These are phyloP conservation scores for California macrophylla DNA, from an alignment of 441 rosid genomes.

Conservation along the genomic window DNA sequence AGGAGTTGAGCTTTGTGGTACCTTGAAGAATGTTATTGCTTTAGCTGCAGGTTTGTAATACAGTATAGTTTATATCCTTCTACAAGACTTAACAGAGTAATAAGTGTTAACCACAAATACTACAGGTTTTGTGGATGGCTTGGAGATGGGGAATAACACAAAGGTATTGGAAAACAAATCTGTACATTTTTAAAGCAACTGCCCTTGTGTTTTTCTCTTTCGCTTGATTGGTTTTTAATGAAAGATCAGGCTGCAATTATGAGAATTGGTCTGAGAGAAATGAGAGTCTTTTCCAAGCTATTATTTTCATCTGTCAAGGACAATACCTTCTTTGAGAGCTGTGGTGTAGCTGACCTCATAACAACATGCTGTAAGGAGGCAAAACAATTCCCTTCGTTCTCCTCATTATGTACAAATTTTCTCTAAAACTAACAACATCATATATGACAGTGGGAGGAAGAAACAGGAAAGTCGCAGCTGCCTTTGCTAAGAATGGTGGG, in stretches of 20 bases:
- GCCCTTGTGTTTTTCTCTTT: background rate
- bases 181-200: background rate
- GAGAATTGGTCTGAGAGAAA: conserved; percentile 93
- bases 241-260: conserved; percentile 72
- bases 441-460: conserved; percentile 80
- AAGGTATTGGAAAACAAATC: conserved; percentile 39
- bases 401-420: conserved; percentile 2
- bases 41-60: conserved; percentile 58
- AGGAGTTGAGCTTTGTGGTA: conserved; percentile 92
- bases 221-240: conserved; percentile 1
- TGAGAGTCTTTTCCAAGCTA: conserved; percentile 76
- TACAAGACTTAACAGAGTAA: background rate
- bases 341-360: conserved; percentile 90
- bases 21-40: conserved; percentile 91
- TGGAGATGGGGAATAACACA: conserved; percentile 92
- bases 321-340: conserved; percentile 90
- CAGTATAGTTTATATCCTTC: conserved; percentile 1
- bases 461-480: conserved; percentile 87
- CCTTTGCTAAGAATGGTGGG: conserved; percentile 73
- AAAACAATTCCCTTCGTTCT: conserved; percentile 6
- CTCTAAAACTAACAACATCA: conserved; percentile 11
- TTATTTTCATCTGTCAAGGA: conserved; percentile 79
- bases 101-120: conserved; percentile 9
- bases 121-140: conserved; percentile 88
- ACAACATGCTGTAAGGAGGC: conserved; percentile 80